Conservation (phyloP, 176 grass and related monocot species). For the Zea mays region DNA sequence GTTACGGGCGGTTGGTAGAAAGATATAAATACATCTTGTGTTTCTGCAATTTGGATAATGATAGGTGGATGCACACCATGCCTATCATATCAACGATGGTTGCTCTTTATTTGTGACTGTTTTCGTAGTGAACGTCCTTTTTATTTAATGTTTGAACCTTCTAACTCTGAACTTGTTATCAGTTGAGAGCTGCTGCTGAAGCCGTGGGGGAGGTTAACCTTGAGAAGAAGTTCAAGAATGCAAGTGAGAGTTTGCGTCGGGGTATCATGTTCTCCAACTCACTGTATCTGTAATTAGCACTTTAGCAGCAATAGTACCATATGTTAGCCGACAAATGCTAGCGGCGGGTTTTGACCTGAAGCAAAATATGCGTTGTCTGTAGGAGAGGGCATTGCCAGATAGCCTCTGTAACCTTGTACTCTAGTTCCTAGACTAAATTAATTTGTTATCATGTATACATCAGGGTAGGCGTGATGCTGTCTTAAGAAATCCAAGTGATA, state of each 20-base stretch:
- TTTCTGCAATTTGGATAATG: background rate
- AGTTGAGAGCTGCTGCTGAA: slow-evolving; percentile 80
- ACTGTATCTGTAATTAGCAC: slow-evolving; percentile 66
- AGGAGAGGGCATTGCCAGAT: slow-evolving; percentile 23
- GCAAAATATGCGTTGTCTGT: slow-evolving; percentile 17
- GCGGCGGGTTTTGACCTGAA: slow-evolving; percentile 24
- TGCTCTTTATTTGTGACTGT: background rate
- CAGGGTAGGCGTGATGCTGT: too few relatives aligned
- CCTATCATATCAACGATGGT: background rate
- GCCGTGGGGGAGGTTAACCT: slow-evolving; percentile 81
- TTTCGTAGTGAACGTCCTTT: background rate
- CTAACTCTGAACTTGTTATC: slow-evolving; percentile 40
- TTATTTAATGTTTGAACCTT: background rate
- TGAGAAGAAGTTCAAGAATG: slow-evolving; percentile 66
- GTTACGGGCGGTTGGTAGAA: background rate
- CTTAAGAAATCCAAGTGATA: background rate
- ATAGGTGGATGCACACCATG: background rate
- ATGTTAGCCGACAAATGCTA: slow-evolving; percentile 17
- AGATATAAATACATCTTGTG: background rate
- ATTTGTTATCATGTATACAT: too few relatives aligned
- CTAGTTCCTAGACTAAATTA: background rate
- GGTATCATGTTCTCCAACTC: slow-evolving; percentile 99
- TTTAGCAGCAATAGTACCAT: slow-evolving; percentile 17
- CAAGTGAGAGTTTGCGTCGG: slow-evolving; percentile 73
- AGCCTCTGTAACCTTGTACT: slow-evolving; percentile 9